Evolutionary conservation across 768 basidiomycete species (phyloP), one percentile per base, ranked within the genome.

Genomic region (Cystobasidium onofrii): DNA sequence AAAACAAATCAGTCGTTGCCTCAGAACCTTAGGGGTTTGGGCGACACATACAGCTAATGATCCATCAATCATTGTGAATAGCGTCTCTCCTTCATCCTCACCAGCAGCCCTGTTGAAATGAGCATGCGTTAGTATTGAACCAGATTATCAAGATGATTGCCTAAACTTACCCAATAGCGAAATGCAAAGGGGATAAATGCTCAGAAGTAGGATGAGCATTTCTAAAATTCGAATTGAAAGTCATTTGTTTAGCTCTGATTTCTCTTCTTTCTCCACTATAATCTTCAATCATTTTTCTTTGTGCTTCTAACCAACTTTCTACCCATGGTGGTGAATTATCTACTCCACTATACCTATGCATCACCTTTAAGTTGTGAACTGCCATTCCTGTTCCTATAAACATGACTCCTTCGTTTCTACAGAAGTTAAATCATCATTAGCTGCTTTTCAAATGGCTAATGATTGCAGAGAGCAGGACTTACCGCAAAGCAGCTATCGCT

Each of bases 321-420:
- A 55, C 36, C 33, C 55, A 71, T n/a, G 54, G 15, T 9, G 50
- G 23, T 27, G 55, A 44, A 34, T 60, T 39, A 12, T 57, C 33
- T 52, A n/a, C n/a, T n/a, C n/a, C 33, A 6, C 27, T 36, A 36
- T 60, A 55, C 17, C 27, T 27, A n/a, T 57, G 15, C 9, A 27
- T 34, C 54, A 55, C 36, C n/a, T n/a, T 33, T 1, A 29, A 34
- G 39, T 71, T 71, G 54, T 55, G 43, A 18, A 60, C 69, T 23
- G 55, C 33, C 69, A 71, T 71, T 6, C 69, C 69, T 20, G 69
- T 60, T n/a, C 69, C 69, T n/a, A 71, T 61, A 1, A 71, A 17
- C 36, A 71, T 36, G 9, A 57, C 34, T 3, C 54, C 34, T 44
- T 71, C 69, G 69, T 55, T 20, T 6, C 69, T 71, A 54, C 12